These are phyloP conservation scores for Boletus patriciae DNA, from an alignment of 768 basidiomycete genomes.

Conservation along the genomic window DNA sequence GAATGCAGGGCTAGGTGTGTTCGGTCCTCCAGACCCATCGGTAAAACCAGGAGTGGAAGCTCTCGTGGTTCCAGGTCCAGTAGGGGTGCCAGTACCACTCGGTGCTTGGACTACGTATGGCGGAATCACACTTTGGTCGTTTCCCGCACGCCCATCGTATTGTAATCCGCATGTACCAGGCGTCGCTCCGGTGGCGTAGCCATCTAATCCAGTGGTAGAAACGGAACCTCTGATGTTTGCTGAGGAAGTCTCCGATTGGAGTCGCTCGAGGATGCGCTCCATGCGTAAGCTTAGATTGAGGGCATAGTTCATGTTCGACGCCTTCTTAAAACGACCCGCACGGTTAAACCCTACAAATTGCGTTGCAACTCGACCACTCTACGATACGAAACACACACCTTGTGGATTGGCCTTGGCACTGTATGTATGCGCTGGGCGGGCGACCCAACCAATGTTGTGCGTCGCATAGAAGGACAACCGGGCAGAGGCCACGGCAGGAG, in stretches of 20 bases:
- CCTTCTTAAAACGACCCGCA: constrained; percentile 90
- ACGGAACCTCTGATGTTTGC: constrained; percentile 21
- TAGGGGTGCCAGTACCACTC: constrained; percentile 28
- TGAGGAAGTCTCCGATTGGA: constrained; percentile 29
- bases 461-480: constrained; percentile 55
- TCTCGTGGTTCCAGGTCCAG: constrained; percentile 26
- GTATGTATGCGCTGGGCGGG: constrained; percentile 51
- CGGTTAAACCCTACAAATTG: constrained; percentile 31
- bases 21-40: constrained; percentile 6
- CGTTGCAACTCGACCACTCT: constrained; percentile 35
- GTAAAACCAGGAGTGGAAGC: constrained; percentile 13
- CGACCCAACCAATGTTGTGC: constrained; percentile 60
- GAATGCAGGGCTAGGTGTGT: constrained; percentile 10
- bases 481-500: constrained; percentile 44
- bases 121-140: constrained; percentile 45
- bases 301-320: constrained; percentile 89
- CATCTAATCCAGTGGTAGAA: constrained; percentile 26
- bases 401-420: constrained; percentile 47
- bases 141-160: constrained; percentile 64
- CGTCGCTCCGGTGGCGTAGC: constrained; percentile 28
- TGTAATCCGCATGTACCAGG: constrained; percentile 58
- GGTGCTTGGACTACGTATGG: constrained; percentile 12
- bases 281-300: constrained; percentile 43
- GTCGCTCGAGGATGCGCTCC: constrained; percentile 31
- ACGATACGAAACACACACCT: constrained; percentile 33